These are phyloP conservation scores for Clathrospora elynae DNA, from an alignment of 2,329 filamentous ascomycete species.

Conservation along the genomic window DNA sequence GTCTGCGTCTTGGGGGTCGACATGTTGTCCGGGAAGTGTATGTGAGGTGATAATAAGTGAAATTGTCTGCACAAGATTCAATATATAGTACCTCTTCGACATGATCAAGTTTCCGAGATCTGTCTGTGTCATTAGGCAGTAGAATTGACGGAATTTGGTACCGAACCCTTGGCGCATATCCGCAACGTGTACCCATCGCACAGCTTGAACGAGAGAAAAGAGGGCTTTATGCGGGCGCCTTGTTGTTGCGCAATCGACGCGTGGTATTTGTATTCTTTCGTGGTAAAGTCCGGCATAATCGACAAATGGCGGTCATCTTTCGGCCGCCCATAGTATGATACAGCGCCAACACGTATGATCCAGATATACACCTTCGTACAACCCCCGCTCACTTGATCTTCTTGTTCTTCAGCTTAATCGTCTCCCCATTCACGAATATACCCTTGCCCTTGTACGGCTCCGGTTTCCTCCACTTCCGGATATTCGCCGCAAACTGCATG, in stretches of 20 bases:
- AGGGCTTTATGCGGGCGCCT: too few species aligned
- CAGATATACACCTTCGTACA: conserved; percentile 18
- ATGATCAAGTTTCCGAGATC: too few species aligned
- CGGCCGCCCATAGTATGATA: neutral
- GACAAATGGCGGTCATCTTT: neutral
- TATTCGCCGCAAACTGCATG: conserved; percentile 87
- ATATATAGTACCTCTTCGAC: too few species aligned
- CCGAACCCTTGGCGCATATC: too few species aligned
- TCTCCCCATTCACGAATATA: conserved; percentile 97
- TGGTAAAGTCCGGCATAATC: neutral
- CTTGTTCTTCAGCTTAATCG: conserved; percentile 97
- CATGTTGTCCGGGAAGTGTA: too few species aligned
- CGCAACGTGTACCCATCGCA: too few species aligned
- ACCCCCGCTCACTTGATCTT: conserved; percentile 54
- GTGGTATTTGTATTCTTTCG: neutral
- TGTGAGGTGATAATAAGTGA: too few species aligned
- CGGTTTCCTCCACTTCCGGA: conserved; percentile 84
- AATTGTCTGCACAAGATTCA: too few species aligned
- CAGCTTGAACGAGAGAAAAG: too few species aligned
- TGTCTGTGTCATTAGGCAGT: too few species aligned
- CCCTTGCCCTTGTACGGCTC: conserved; percentile 99
- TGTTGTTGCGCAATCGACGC: neutral
- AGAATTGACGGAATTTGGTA: too few species aligned
- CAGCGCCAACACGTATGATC: conserved; percentile 22
- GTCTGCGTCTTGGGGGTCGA: too few species aligned